Base-by-base conservation (phyloP, 306 rosid genomes). In the Luffa acutangula region DNA sequence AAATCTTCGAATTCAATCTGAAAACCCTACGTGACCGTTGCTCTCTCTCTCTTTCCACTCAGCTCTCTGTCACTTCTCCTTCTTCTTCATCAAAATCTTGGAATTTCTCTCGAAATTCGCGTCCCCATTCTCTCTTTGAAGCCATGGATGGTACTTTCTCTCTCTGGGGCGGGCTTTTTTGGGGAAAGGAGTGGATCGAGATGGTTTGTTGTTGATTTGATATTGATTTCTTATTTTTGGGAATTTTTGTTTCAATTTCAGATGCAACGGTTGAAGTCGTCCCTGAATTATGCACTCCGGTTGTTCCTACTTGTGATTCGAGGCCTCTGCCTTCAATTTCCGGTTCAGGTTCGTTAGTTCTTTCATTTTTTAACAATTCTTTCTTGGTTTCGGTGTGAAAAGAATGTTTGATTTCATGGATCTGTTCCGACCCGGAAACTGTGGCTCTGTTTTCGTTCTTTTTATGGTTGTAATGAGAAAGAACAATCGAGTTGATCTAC, bases 111-210 rank as follows among this genome's bases (percentile, higher is more conserved):
- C 81, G 72, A 63, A 71, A 78, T 39, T 70, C 64, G 54, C 33
- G 0, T 5, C 75, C 65, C 79, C 73, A 53, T 36, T 75, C 74
- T 76, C 70, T 52, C 42, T 52, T 78, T 37, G 58, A 79, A 79
- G 81, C 77, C 82, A 84, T 89, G 98, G 86, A 84, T 12, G 94
- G 94, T 91, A 73, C 31, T 70, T 69, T 76, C 81, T 78, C 76
- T 37, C 9, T 13, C 39, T 45, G 6, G 76, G 76, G 37, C 17
- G 20, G 57, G 10, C 4, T 43, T 21, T 70, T 70, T 36, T 43
- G 43, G 77, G 12, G 59, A 13, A 31, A 31, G 1, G 45, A 31
- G 45, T 9, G 25, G 15, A 51, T 73, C 11, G 18, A 54, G 33
- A 18, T 53, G 51, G 18, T 75, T 76, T 39, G 51, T 53, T 39